Evolutionary conservation across 2,329 filamentous ascomycete species (phyloP).

Genomic region (Chrysoporthe puriensis): DNA sequence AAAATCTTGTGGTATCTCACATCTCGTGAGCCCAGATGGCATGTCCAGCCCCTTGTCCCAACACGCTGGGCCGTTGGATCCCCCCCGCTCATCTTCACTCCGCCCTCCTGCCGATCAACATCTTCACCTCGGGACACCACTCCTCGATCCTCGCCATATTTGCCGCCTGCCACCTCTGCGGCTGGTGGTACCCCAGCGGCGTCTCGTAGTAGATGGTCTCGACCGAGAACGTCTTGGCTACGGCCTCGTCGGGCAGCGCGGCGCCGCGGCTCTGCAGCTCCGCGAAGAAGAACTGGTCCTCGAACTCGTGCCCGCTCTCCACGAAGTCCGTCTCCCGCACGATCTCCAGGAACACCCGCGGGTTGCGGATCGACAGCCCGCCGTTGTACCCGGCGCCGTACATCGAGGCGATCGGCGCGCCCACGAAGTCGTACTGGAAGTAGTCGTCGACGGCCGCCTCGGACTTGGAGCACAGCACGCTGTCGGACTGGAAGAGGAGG

Average conservation of each 20-base stretch:
- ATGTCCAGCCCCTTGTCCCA: background rate
- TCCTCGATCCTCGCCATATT: conserved; percentile 24
- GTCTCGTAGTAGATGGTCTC: conserved; percentile 38
- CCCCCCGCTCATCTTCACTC: background rate
- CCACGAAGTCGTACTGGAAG: conserved; percentile 39
- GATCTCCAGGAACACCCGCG: conserved; percentile 33
- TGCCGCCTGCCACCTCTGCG: conserved; percentile 28
- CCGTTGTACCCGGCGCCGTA: conserved; percentile 38
- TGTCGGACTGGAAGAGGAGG: conserved; percentile 41
- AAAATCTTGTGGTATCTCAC: background rate
- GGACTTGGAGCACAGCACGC: conserved; percentile 38
- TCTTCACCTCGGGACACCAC: conserved; percentile 30
- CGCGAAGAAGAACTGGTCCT: conserved; percentile 40
- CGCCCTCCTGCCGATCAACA: conserved; percentile 28
- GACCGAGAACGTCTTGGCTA: conserved; percentile 36
- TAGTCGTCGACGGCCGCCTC: conserved; percentile 37
- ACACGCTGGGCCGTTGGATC: background rate
- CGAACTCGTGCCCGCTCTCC: conserved; percentile 32
- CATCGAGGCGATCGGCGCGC: conserved; percentile 36
- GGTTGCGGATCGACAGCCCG: conserved; percentile 39
- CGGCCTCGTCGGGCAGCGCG: conserved; percentile 34
- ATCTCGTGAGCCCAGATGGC: background rate
- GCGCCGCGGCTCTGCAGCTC: conserved; percentile 34
- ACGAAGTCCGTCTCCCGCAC: conserved; percentile 30
- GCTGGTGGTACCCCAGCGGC: conserved; percentile 37